These are phyloP conservation scores for Yarrowia osloensis DNA, from an alignment of 805 yeast species.

Conservation along the genomic window DNA sequence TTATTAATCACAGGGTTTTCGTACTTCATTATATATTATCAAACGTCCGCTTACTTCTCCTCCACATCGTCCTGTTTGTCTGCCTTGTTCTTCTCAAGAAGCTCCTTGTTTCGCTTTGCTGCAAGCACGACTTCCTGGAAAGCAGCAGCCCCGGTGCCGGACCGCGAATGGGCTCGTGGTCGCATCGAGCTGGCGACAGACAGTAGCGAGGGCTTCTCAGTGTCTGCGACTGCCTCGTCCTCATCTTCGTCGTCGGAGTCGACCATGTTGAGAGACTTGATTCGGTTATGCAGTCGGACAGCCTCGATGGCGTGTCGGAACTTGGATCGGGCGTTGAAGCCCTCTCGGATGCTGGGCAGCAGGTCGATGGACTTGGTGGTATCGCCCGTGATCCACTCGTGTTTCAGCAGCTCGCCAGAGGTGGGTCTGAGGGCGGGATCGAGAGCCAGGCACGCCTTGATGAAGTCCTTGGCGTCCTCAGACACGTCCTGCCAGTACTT, in stretches of 20 bases:
- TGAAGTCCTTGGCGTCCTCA: constrained; percentile 76
- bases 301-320: constrained; percentile 84
- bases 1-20: not conserved
- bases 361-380: constrained; percentile 61
- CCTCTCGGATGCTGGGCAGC: constrained; percentile 76
- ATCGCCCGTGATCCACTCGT: constrained; percentile 67
- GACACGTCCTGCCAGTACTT: constrained; percentile 85
- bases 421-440: constrained; percentile 72
- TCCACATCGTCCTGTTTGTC: not conserved
- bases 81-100: constrained; percentile 34
- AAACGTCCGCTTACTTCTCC: not conserved
- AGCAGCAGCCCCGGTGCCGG: constrained; percentile 32
- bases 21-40: not conserved
- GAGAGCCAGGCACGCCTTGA: constrained; percentile 65
- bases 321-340: constrained; percentile 80
- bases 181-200: constrained; percentile 22
- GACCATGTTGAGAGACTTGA: constrained; percentile 64
- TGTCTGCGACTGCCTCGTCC: constrained; percentile 43
- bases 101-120: constrained; percentile 61
- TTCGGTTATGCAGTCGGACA: constrained; percentile 77
- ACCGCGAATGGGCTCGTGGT: constrained; percentile 10
- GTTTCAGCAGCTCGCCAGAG: constrained; percentile 60
- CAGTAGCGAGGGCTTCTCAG: not conserved
- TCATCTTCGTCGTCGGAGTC: constrained; percentile 54
- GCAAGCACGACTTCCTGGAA: constrained; percentile 72